Base-by-base conservation (phyloP, 192 early-diverging fungal species). In the Coemansia sp. region DNA sequence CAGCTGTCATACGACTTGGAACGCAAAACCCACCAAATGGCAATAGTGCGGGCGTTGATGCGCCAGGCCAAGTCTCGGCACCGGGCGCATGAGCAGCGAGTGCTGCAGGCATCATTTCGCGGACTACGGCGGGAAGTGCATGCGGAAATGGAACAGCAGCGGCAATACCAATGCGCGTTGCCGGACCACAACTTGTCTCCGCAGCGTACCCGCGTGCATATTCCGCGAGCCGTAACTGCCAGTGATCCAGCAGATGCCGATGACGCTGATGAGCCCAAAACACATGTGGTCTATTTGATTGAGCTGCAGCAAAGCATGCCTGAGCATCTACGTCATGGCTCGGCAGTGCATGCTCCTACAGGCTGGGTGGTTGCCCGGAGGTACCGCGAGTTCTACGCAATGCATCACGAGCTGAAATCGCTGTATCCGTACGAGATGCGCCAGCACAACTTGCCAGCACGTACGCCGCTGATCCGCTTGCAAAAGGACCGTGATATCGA, bases 361-460 rank as follows among this genome's bases (percentile, higher is more conserved):
- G 86, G 88, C 3, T 91, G 89, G 89, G 79, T 90, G 14, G 84
- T 90, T n/a, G 78, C 80, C 2, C 79, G 90, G 6, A 71, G 93
- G 3, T 93, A 90, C 66, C 83, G 83, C n/a, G 92, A 97, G 71
- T 95, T 97, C 65, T 82, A 85, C 50, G 77, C 82, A 0, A 68
- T 97, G 58, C 92, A 97, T 59, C 84, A 85, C 28, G 68, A 78
- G 9, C 70, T 97, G 19, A 82, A 81, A 23, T 59, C 70, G 1
- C 58, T 67, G 16, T 85, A 80, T 55, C 78, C 84, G 0, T 37
- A 13, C 11, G 59, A 81, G 11, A 85, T 94, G 54, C 75, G 82
- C 7, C 51, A 68, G 13, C 78, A 82, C 21, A 92, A 93, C 14
- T 80, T 94, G 35, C 92, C 92, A 0, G 72, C 72, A 3, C 91